Conservation (phyloP, 2,329 filamentous ascomycete species). For the Calycina herbarum region DNA sequence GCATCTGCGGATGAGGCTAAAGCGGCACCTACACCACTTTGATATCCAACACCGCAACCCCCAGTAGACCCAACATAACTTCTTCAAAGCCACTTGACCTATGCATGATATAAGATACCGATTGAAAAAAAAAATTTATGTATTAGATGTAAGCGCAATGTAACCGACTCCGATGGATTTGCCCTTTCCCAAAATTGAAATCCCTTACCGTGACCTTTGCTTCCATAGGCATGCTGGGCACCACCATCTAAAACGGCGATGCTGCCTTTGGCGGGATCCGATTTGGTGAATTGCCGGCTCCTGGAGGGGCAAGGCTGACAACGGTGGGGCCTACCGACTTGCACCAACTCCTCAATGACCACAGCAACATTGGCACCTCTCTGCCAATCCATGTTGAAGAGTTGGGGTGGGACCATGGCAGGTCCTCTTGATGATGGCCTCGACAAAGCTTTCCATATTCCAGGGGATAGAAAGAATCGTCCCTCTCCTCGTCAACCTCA, state of each 20-base stretch:
- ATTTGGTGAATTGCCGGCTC: background rate
- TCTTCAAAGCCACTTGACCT: background rate
- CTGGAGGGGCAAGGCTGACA: slow-evolving; percentile 4
- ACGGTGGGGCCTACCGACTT: background rate
- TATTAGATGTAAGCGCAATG: background rate
- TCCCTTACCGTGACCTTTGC: background rate
- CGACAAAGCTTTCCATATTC: background rate
- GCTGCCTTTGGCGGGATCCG: background rate
- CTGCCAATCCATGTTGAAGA: slow-evolving; percentile 16
- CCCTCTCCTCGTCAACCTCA: background rate
- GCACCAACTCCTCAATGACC: slow-evolving; percentile 8
- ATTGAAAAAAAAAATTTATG: background rate
- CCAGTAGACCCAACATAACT: background rate
- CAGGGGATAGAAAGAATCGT: background rate
- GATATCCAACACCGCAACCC: background rate
- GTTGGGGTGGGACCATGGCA: slow-evolving; percentile 12
- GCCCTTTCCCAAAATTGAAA: background rate
- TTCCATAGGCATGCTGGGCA: background rate
- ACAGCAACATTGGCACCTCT: slow-evolving; percentile 10
- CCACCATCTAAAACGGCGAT: background rate
- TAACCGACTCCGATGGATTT: background rate
- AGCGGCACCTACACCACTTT: background rate
- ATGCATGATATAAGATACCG: background rate
- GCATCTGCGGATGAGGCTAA: background rate
- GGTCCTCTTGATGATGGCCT: background rate